These are phyloP conservation scores for Citrus reticulata DNA, from an alignment of 345 rosid genomes.

Conservation along the genomic window DNA sequence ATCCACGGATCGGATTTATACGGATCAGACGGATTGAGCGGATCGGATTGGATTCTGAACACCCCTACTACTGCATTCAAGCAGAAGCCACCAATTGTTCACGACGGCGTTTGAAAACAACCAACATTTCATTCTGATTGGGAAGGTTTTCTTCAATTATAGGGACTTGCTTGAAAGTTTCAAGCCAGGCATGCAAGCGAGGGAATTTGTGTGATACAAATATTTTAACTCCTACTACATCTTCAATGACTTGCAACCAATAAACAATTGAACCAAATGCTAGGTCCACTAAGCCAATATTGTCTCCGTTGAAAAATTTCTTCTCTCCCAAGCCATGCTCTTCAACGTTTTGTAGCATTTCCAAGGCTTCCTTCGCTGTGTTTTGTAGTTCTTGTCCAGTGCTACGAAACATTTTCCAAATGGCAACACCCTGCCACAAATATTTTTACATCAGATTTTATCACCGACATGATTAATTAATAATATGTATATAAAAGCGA, in stretches of 20 bases:
- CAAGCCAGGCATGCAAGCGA: background rate
- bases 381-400: background rate
- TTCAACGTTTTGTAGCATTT: background rate
- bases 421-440: background rate
- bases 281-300: background rate
- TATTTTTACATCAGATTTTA: no score
- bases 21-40: no score
- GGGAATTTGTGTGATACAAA: background rate
- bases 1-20: no score
- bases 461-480: no score
- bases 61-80: conserved; percentile 5
- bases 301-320: conserved; percentile 3
- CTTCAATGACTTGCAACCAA: background rate
- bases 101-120: background rate
- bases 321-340: conserved; percentile 1
- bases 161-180: background rate
- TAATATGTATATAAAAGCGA: no score
- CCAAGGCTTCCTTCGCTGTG: background rate
- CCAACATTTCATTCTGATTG: background rate
- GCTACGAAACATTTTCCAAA: background rate
- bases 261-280: background rate
- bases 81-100: background rate
- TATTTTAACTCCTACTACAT: background rate
- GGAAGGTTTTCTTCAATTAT: background rate
- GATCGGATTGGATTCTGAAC: no score